Evolutionary conservation across 345 rosid species (phyloP).

Genomic region (Sisymbrium altissimum): DNA sequence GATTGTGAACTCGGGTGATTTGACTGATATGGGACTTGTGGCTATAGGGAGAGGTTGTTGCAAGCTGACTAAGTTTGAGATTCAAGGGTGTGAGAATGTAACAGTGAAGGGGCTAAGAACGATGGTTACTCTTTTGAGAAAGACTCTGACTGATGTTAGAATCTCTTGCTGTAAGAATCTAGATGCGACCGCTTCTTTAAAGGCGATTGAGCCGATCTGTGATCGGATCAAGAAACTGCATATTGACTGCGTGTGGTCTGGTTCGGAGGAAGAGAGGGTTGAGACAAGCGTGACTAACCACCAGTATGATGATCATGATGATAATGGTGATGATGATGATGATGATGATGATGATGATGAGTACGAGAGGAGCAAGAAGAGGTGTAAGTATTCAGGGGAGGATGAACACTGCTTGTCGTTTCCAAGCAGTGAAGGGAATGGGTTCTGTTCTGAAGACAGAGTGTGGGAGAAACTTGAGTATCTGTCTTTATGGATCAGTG

Average conservation of each 20-base stretch:
- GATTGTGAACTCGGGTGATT: slow-evolving; percentile 57
- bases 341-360: slow-evolving; percentile 20
- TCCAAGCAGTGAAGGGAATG: slow-evolving; percentile 30
- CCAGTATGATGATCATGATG: background rate
- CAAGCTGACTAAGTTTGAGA: slow-evolving; percentile 58
- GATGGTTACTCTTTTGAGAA: slow-evolving; percentile 44
- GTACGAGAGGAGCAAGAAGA: slow-evolving; percentile 38
- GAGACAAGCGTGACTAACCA: slow-evolving; percentile 6
- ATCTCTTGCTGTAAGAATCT: slow-evolving; percentile 70
- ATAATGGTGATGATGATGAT: too few relatives aligned
- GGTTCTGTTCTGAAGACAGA: slow-evolving; percentile 39
- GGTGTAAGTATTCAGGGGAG: slow-evolving; percentile 42
- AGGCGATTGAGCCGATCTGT: slow-evolving; percentile 59
- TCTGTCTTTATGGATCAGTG: slow-evolving; percentile 79
- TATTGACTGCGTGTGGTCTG: slow-evolving; percentile 81
- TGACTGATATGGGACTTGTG: slow-evolving; percentile 77
- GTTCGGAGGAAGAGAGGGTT: slow-evolving; percentile 26
- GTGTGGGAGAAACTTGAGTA: slow-evolving; percentile 65
- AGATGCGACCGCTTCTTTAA: slow-evolving; percentile 47
- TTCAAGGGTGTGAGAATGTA: slow-evolving; percentile 77
- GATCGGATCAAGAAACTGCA: slow-evolving; percentile 64
- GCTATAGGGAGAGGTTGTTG: slow-evolving; percentile 78
- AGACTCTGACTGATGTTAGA: slow-evolving; percentile 60
- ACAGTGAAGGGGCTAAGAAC: slow-evolving; percentile 67
- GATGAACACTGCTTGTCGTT: slow-evolving; percentile 15